Conservation (phyloP, 2,329 filamentous ascomycete genomes). For the Fusarium sp. region DNA sequence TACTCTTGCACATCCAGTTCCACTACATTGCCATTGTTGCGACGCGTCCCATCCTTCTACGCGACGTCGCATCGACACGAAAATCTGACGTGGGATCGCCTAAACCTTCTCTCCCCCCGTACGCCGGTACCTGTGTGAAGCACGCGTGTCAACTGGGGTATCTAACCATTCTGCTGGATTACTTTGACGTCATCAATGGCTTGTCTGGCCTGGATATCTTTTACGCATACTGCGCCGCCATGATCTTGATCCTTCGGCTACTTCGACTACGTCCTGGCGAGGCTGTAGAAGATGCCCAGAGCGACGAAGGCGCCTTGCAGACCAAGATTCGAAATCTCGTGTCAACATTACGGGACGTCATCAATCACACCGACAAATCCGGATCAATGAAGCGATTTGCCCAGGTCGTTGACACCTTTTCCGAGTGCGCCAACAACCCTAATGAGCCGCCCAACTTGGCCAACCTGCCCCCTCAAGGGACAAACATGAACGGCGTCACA, state of each 20-base stretch:
- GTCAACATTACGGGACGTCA: slow-evolving; percentile 32
- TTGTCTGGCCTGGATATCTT: slow-evolving; percentile 55
- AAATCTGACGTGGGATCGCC: slow-evolving; percentile 3
- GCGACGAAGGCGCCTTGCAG: slow-evolving; percentile 26
- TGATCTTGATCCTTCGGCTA: slow-evolving; percentile 44
- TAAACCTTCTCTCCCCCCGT: slow-evolving; percentile 4
- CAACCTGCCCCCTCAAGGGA: slow-evolving; percentile 7
- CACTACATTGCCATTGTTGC: slow-evolving; percentile 53
- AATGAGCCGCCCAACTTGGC: slow-evolving; percentile 10
- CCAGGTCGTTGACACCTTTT: slow-evolving; percentile 48
- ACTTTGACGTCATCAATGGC: slow-evolving; percentile 53
- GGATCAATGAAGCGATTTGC: slow-evolving; percentile 51
- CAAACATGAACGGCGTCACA: not conserved
- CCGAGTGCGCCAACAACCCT: slow-evolving; percentile 42
- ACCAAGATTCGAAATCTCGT: slow-evolving; percentile 27
- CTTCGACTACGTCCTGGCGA: slow-evolving; percentile 19
- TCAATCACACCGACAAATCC: slow-evolving; percentile 47
- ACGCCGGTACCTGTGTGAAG: slow-evolving; percentile 36
- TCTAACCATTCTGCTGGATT: slow-evolving; percentile 52
- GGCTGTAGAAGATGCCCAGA: not conserved
- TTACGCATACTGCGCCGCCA: slow-evolving; percentile 54
- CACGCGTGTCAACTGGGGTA: slow-evolving; percentile 53
- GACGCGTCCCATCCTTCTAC: slow-evolving; percentile 51
- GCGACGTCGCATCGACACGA: slow-evolving; percentile 33
- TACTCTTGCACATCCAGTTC: slow-evolving; percentile 53